These are phyloP conservation scores for Tarenaya hassleriana DNA, from an alignment of 345 rosid genomes.

Conservation along the genomic window DNA sequence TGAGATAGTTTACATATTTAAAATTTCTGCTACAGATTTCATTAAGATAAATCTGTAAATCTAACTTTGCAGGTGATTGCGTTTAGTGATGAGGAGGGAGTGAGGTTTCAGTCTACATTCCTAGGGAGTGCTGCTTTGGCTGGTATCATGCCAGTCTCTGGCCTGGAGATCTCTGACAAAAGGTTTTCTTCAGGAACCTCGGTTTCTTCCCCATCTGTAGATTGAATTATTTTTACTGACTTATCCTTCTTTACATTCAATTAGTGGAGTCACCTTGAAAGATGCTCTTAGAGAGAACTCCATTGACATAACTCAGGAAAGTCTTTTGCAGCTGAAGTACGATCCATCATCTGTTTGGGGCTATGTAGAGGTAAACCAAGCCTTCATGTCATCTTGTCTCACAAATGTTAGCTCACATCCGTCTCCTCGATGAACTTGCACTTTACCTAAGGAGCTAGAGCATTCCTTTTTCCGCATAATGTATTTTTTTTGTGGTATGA, in stretches of 20 bases:
- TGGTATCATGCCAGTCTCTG: conserved; percentile 71
- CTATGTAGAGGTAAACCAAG: conserved; percentile 65
- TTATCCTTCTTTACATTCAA: conserved; percentile 31
- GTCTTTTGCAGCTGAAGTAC: conserved; percentile 59
- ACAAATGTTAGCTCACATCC: background rate
- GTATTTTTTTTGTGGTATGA: conserved; percentile 2
- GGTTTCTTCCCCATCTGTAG: background rate
- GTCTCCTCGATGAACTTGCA: background rate
- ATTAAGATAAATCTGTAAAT: too few species aligned
- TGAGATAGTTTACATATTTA: too few species aligned
- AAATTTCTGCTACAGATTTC: too few species aligned
- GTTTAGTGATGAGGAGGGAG: conserved; percentile 97
- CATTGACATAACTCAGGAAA: conserved; percentile 52
- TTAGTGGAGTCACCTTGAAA: conserved; percentile 80
- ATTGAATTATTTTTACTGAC: conserved; percentile 30
- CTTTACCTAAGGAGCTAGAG: too few species aligned
- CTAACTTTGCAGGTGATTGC: conserved; percentile 73
- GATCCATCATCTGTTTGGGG: conserved; percentile 80
- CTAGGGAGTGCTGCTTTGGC: conserved; percentile 94
- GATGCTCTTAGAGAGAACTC: conserved; percentile 55
- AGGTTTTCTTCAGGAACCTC: conserved; percentile 42
- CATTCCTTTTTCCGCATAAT: too few species aligned
- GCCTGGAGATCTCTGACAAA: conserved; percentile 65
- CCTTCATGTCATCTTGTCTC: conserved; percentile 1
- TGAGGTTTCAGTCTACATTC: conserved; percentile 89